Base-by-base conservation (phyloP, 257 asterid species). In the Osmanthus fragrans region DNA sequence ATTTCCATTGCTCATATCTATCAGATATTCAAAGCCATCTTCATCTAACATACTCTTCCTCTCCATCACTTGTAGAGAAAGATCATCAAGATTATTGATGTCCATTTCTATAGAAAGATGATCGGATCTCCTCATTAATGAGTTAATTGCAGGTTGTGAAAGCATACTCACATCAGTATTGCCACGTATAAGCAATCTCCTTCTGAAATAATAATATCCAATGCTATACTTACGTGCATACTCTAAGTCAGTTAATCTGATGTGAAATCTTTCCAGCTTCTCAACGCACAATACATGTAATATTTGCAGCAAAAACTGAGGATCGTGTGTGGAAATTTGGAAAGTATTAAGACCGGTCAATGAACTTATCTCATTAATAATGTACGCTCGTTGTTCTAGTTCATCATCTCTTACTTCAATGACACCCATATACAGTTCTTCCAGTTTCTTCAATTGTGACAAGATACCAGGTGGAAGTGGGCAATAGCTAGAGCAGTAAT, bases 351-450 rank as follows among this genome's bases (percentile, higher is more conserved):
- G 77, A n/a, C 15, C 12, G 4, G n/a, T n/a, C 15, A 58, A 40
- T 34, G 66, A 72, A 36, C 42, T 72, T 47, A 47, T 27, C 67
- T 72, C 76, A 15, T 19, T 19, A 9, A 72, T 9, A 45, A 60
- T n/a, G 33, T 25, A 47, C 37, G 10, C 9, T 54, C 0, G 64
- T 54, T 49, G n/a, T 71, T 71, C 32, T 23, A 54, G 49, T 71
- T 71, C 64, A 23, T 71, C 60, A 25, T 71, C 75, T 42, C 75
- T 56, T 45, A 21, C 18, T 25, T 25, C 64, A 54, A 54, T 18
- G 64, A 8, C 67, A 7, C 72, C 36, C 64, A 76, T 23, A 13
- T 75, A 72, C 54, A 80, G 49, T 21, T 80, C 83, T 67, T 75
- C 84, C 32, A 80, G 71, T 68, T 36, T 76, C 39, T 6, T 15